These are phyloP conservation scores for Podila epicladia DNA, from an alignment of 192 early-diverging fungal species.

Conservation along the genomic window DNA sequence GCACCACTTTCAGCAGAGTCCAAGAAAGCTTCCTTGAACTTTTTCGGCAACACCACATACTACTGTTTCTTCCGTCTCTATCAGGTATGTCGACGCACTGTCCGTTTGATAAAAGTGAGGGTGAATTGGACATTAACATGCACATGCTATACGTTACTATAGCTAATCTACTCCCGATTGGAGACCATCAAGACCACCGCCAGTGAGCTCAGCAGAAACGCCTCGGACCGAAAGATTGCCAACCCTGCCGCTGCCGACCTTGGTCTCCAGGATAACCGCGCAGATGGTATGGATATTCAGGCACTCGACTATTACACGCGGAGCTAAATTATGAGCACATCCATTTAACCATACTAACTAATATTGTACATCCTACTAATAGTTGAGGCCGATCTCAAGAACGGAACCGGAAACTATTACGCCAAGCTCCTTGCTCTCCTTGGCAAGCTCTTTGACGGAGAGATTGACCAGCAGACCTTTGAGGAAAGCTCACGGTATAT, in stretches of 20 bases:
- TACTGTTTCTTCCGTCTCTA: constrained; percentile 92
- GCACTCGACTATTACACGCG: not conserved
- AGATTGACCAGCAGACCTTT: constrained; percentile 83
- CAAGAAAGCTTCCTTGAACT: constrained; percentile 59
- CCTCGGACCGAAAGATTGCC: constrained; percentile 60
- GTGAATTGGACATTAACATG: no score
- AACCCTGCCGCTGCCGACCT: constrained; percentile 70
- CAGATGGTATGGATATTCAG: constrained; percentile 53
- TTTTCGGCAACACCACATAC: constrained; percentile 89
- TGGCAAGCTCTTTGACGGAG: constrained; percentile 80
- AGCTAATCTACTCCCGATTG: constrained; percentile 90
- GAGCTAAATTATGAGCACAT: no score
- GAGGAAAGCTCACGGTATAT: constrained; percentile 89
- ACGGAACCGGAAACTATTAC: constrained; percentile 79
- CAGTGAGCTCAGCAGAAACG: constrained; percentile 60
- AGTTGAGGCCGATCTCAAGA: constrained; percentile 59
- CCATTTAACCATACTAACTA: no score
- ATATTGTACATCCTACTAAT: not conserved
- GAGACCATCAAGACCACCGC: constrained; percentile 81
- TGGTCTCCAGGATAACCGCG: constrained; percentile 58
- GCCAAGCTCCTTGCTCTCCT: constrained; percentile 77
- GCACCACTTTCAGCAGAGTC: constrained; percentile 25
- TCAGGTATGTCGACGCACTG: constrained; percentile 60
- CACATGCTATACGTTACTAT: constrained; percentile 1
- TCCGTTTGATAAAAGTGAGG: no score